These are phyloP conservation scores for Tuber microsphaerosporum DNA, from an alignment of 495 filamentous ascomycete species.

Conservation along the genomic window DNA sequence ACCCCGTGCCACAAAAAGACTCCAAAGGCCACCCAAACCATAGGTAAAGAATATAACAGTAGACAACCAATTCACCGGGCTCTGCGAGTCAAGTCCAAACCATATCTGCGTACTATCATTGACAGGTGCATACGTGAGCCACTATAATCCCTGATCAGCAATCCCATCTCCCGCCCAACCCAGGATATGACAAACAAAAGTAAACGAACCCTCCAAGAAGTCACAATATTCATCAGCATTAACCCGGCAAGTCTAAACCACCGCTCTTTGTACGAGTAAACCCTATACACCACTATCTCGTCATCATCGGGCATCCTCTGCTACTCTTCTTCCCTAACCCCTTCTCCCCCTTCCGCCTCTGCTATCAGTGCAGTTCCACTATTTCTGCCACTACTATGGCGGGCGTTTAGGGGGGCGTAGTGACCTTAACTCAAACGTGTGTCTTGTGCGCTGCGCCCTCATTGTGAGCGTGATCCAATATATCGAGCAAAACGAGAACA, in stretches of 20 bases:
- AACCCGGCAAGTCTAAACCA: conserved; percentile 87
- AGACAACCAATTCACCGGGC: conserved; percentile 84
- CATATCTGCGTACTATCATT: conserved; percentile 68
- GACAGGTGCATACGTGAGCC: conserved; percentile 87
- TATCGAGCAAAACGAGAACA: not conserved
- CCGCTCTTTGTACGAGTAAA: conserved; percentile 81
- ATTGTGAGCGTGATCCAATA: not conserved
- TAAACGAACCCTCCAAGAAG: conserved; percentile 82
- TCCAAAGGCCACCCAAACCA: conserved; percentile 26
- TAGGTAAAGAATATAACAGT: conserved; percentile 84
- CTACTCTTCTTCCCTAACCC: not conserved
- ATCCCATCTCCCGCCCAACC: not conserved
- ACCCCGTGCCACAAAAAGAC: not conserved
- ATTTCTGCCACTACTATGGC: not conserved
- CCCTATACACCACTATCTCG: conserved; percentile 50
- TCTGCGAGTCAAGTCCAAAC: conserved; percentile 61
- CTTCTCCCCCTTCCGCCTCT: not conserved
- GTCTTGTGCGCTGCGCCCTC: not conserved
- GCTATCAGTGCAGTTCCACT: not conserved
- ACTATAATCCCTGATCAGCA: conserved; percentile 41
- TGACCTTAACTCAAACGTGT: not conserved
- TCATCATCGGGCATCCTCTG: not conserved
- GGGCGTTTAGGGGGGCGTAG: not conserved
- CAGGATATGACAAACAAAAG: not conserved
- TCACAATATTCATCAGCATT: conserved; percentile 81